Percentiles rank a stretch among this genome's conserved stretches.
phyloP scores from a whole-genome alignment of 1,284 basidiomycete species.

The Apiotrichum porosum region DNA sequence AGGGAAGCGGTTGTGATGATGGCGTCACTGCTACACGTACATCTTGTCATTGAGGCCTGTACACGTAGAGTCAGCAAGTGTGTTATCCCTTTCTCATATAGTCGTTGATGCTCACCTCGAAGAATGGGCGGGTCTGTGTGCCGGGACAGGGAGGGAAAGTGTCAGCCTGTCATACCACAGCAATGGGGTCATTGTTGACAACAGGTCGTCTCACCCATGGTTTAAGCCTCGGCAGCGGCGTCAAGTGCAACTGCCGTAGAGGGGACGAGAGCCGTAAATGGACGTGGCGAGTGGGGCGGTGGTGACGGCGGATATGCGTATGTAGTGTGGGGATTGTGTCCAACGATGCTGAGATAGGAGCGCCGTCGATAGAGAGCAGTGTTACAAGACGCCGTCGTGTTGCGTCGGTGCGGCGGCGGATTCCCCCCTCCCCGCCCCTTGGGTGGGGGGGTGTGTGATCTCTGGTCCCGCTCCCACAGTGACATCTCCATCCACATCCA shows the following conservation, averaged over 20 bases:
- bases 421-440: too few species aligned
- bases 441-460: too few species aligned
- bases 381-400: too few species aligned
- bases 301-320: too few species aligned
- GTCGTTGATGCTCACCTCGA: conserved; percentile 38
- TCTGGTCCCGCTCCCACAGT: too few species aligned
- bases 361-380: too few species aligned
- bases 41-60: conserved; percentile 50
- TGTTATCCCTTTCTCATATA: too few species aligned
- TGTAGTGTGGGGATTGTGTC: too few species aligned
- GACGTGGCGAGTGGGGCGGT: neutral
- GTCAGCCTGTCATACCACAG: too few species aligned
- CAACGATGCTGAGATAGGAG: too few species aligned
- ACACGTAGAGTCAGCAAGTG: neutral
- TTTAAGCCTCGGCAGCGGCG: neutral
- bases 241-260: neutral
- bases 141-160: neutral
- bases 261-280: neutral
- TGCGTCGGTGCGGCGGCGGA: too few species aligned
- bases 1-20: neutral
- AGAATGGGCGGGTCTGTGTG: conserved; percentile 36
- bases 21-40: conserved; percentile 17
- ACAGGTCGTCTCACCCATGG: conserved; percentile 10
- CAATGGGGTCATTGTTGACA: neutral
- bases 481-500: too few species aligned